Conservation (phyloP, 2,329 filamentous ascomycete species). For the Penicillium sp. region DNA sequence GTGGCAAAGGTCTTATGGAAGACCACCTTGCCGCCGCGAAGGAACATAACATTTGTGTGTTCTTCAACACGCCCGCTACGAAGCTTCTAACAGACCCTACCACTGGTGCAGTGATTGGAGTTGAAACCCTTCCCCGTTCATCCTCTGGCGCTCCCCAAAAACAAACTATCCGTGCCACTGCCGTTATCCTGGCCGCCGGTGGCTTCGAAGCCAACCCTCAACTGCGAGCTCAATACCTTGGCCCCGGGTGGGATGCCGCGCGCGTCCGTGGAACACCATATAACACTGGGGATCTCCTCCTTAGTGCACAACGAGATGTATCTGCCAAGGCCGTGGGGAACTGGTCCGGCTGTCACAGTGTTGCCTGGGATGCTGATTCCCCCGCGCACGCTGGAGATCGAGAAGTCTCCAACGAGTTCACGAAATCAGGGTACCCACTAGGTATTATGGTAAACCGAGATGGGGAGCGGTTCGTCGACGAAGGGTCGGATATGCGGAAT, state of each 20-base stretch:
- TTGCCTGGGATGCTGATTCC: conserved; percentile 66
- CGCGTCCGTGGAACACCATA: conserved; percentile 64
- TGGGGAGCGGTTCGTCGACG: conserved; percentile 65
- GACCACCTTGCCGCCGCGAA: conserved; percentile 49
- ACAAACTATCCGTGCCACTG: conserved; percentile 17
- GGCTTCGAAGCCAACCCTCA: conserved; percentile 64
- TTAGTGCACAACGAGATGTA: conserved; percentile 53
- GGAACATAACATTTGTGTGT: conserved; percentile 45
- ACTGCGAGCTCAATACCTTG: conserved; percentile 57
- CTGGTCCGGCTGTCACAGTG: conserved; percentile 65
- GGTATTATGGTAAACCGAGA: conserved; percentile 63
- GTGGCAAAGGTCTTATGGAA: conserved; percentile 59
- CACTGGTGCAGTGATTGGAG: conserved; percentile 20
- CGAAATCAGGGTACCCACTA: conserved; percentile 68
- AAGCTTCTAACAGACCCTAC: conserved; percentile 19
- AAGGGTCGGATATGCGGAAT: conserved; percentile 65
- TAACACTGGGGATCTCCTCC: conserved; percentile 61
- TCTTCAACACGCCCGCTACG: conserved; percentile 49
- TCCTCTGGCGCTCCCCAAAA: conserved; percentile 5
- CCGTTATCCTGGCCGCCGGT: conserved; percentile 49
- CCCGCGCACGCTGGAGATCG: conserved; percentile 57
- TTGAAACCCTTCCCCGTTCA: conserved; percentile 13
- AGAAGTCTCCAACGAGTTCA: conserved; percentile 64
- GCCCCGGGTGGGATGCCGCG: conserved; percentile 63
- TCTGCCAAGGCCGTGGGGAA: conserved; percentile 57